A percentile compares a stretch with the other conserved stretches of the same genome.
These are phyloP conservation scores for Serpula lacrymans DNA, from an alignment of 768 basidiomycete species.

Conservation along the genomic window DNA sequence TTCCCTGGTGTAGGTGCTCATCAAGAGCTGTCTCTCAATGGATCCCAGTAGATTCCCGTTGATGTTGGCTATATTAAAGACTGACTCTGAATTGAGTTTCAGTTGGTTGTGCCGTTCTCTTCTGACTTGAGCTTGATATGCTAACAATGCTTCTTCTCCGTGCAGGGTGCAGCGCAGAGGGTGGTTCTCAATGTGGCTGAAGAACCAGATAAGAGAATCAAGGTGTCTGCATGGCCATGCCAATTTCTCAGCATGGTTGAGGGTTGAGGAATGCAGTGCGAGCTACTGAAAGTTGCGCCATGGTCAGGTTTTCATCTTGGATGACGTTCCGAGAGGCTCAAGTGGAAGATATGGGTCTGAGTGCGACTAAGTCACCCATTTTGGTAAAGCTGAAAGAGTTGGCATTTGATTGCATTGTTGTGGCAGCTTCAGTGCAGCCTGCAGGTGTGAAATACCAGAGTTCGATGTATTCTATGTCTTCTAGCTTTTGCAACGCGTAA, in stretches of 20 bases:
- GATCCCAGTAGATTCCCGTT: conserved; percentile 2
- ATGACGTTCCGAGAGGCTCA: no score
- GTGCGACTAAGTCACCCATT: no score
- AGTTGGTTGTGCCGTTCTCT: conserved; percentile 6
- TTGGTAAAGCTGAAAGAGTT: no score
- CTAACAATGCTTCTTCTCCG: background rate
- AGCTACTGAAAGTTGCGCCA: no score
- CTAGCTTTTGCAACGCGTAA: conserved; percentile 9
- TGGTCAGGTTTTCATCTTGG: no score
- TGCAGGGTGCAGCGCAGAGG: background rate
- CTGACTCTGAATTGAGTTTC: background rate
- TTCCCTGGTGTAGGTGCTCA: no score
- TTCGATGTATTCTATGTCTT: background rate
- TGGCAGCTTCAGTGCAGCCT: background rate
- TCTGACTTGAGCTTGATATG: background rate
- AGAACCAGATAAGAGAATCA: conserved; percentile 1
- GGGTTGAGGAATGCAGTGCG: no score
- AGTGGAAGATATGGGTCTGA: no score
- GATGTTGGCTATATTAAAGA: conserved; percentile 3
- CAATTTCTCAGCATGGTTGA: background rate
- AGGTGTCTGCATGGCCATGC: conserved; percentile 1
- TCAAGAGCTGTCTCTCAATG: no score
- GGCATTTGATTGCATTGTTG: no score
- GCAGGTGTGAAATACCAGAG: conserved; percentile 11
- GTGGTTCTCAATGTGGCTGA: conserved; percentile 9